Conservation (phyloP, 805 yeast genomes). For the Ogataea neopini region DNA sequence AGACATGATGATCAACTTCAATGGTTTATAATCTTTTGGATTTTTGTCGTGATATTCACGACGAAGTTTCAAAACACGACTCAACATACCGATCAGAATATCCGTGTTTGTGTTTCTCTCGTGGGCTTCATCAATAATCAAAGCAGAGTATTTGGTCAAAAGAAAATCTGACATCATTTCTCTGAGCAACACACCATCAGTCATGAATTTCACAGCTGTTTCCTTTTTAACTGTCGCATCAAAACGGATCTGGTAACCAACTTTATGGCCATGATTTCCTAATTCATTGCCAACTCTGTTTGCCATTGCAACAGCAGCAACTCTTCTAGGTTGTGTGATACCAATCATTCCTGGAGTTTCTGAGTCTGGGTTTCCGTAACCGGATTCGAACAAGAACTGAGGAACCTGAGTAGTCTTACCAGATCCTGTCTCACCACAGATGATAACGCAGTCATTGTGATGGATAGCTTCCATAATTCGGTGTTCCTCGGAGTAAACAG, state of each 20-base stretch:
- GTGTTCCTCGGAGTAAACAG: constrained; percentile 90
- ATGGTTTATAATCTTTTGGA: constrained; percentile 52
- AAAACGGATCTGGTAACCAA: constrained; percentile 81
- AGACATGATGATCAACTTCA: constrained; percentile 91
- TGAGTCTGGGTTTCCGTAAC: constrained; percentile 66
- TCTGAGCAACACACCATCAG: constrained; percentile 89
- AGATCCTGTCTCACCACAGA: constrained; percentile 98
- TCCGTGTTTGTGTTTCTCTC: constrained; percentile 96
- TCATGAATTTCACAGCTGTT: constrained; percentile 84
- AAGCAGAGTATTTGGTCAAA: constrained; percentile 77
- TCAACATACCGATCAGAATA: constrained; percentile 90
- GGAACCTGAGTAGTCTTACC: constrained; percentile 99
- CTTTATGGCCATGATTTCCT: constrained; percentile 68
- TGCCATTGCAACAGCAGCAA: constrained; percentile 92
- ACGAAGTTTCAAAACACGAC: constrained; percentile 80
- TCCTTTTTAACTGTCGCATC: constrained; percentile 64
- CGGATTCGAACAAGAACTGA: constrained; percentile 90
- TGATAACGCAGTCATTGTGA: constrained; percentile 84
- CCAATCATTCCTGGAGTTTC: constrained; percentile 93
- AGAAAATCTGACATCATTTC: constrained; percentile 91
- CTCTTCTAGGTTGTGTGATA: constrained; percentile 92
- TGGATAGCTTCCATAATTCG: constrained; percentile 93
- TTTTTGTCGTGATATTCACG: constrained; percentile 49
- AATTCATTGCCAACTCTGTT: constrained; percentile 74
- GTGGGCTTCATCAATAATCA: constrained; percentile 96